Evolutionary conservation across 495 filamentous ascomycete species (phyloP).

Genomic region (Penicillium steckii): DNA sequence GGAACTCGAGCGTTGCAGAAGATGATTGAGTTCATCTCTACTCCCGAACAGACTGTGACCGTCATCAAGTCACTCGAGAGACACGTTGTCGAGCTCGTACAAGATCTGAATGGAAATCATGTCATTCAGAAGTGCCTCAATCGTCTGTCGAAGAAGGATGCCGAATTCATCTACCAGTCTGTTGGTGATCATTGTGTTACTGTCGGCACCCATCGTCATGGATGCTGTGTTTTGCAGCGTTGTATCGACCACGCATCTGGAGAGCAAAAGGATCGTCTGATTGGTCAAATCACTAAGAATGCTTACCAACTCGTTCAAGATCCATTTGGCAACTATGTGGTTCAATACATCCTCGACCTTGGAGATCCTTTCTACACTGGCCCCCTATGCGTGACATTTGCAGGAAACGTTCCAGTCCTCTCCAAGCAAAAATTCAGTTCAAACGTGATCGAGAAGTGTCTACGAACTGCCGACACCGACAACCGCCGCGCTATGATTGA

Average conservation of each 20-base stretch:
- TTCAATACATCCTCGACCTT: constrained; percentile 96
- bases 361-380: constrained; percentile 79
- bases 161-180: constrained; percentile 94
- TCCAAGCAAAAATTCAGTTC: constrained; percentile 99
- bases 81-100: constrained; percentile 87
- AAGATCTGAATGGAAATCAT: constrained; percentile 97
- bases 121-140: constrained; percentile 99
- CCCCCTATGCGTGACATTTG: constrained; percentile 76
- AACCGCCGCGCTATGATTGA: constrained; percentile 79
- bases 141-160: constrained; percentile 75
- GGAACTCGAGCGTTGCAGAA: constrained; percentile 95
- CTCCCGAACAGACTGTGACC: constrained; percentile 69
- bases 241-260: constrained; percentile 97
- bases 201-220: constrained; percentile 95
- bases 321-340: constrained; percentile 96
- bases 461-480: constrained; percentile 69
- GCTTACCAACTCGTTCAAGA: constrained; percentile 86
- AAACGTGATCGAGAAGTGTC: constrained; percentile 97
- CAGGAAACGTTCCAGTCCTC: constrained; percentile 66
- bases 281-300: constrained; percentile 79
- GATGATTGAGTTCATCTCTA: constrained; percentile 97
- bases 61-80: constrained; percentile 76
- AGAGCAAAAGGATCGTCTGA: constrained; percentile 80
- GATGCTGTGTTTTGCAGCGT: constrained; percentile 95
- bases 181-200: constrained; percentile 82